Evolutionary conservation across 129 eudicot species (phyloP).

Genomic region (Calendula officinalis): DNA sequence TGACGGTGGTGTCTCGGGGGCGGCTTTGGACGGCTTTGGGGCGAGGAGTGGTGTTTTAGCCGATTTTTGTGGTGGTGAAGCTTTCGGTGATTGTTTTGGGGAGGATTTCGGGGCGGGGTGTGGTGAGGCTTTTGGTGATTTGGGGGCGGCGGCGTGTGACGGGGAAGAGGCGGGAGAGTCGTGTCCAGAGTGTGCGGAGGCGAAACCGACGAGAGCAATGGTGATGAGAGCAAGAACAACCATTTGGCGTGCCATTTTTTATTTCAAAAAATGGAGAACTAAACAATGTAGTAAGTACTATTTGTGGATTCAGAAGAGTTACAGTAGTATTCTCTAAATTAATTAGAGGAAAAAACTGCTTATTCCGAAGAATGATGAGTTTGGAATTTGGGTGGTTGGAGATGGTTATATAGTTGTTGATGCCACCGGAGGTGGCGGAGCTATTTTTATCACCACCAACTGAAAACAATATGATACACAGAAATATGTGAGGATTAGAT

Average conservation of each 20-base stretch:
- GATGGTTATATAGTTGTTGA: constrained; percentile 17
- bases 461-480: neutral
- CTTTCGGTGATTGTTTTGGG: constrained; percentile 4
- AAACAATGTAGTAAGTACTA: neutral
- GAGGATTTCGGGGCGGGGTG: neutral
- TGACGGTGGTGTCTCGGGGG: neutral
- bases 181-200: constrained; percentile 1
- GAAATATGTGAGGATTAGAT: constrained; percentile 20
- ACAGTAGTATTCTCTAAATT: neutral
- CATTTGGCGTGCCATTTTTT: constrained; percentile 39
- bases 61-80: constrained; percentile 15
- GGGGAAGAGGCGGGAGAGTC: constrained; percentile 25
- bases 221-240: constrained; percentile 30
- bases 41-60: constrained; percentile 3
- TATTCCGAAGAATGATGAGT: constrained; percentile 13
- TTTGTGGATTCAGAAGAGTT: neutral
- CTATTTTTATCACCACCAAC: constrained; percentile 24
- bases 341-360: neutral
- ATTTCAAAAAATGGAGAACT: constrained; percentile 6
- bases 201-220: constrained; percentile 26
- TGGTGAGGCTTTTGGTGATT: constrained; percentile 16
- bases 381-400: neutral
- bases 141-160: constrained; percentile 13
- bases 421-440: constrained; percentile 24
- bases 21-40: constrained; percentile 11